Evolutionary conservation across 78 protist species (phyloP).

Genomic region (Planoprotostelium fungivorum): DNA sequence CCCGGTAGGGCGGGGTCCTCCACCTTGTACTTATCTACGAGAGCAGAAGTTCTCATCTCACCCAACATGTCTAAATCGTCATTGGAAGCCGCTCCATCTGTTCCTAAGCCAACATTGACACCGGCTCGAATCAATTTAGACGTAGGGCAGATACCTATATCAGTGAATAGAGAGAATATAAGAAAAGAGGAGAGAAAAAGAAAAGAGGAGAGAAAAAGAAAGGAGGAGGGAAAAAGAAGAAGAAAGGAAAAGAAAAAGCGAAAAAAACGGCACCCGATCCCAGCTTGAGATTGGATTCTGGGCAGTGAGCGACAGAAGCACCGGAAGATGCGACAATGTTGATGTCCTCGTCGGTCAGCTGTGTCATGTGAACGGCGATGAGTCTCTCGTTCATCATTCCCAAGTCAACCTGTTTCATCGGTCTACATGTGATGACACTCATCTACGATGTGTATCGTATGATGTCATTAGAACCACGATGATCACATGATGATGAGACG

Average conservation of each 20-base stretch:
- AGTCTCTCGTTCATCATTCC: slow-evolving; percentile 32
- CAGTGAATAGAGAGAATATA: neutral
- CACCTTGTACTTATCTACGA: slow-evolving; percentile 21
- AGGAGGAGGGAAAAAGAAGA: neutral
- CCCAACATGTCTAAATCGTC: slow-evolving; percentile 63
- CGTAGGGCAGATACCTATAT: slow-evolving; percentile 48
- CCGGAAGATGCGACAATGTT: neutral
- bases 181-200: neutral
- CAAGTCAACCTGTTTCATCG: neutral
- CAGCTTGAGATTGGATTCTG: slow-evolving; percentile 58
- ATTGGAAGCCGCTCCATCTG: slow-evolving; percentile 50
- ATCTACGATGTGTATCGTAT: too few relatives aligned
- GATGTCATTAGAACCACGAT: too few relatives aligned
- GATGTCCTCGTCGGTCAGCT: slow-evolving; percentile 36
- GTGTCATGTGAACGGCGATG: slow-evolving; percentile 69
- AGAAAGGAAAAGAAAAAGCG: neutral
- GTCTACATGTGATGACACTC: too few relatives aligned
- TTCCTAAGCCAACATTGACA: slow-evolving; percentile 51
- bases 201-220: neutral
- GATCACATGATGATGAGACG: too few relatives aligned
- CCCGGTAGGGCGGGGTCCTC: slow-evolving; percentile 8
- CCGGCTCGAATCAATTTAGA: slow-evolving; percentile 14
- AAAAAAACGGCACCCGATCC: too few relatives aligned
- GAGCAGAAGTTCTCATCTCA: slow-evolving; percentile 41
- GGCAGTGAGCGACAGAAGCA: slow-evolving; percentile 45